Percentiles rank a stretch among this genome's conserved stretches.
phyloP scores from a whole-genome alignment of 495 filamentous ascomycete species.

The Cladorrhinum samala region DNA sequence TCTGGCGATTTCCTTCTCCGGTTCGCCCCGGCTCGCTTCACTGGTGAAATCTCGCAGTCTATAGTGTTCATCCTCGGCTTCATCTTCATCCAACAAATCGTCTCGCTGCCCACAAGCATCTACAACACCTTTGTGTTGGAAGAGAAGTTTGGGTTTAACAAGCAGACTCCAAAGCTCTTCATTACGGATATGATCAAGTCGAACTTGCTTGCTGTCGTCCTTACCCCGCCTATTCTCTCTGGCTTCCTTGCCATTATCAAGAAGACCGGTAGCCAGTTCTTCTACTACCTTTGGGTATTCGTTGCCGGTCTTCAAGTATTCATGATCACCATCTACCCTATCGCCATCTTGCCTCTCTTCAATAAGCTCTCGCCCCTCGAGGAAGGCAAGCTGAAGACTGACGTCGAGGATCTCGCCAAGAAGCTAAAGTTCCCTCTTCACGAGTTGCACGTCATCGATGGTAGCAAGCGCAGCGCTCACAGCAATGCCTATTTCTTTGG shows the following conservation, averaged over 20 bases:
- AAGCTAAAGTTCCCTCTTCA: constrained; percentile 84
- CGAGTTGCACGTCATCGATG: constrained; percentile 92
- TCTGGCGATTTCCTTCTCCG: constrained; percentile 66
- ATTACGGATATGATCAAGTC: constrained; percentile 88
- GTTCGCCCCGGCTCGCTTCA: constrained; percentile 70
- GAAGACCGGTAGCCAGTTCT: constrained; percentile 85
- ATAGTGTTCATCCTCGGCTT: constrained; percentile 88
- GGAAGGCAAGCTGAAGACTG: constrained; percentile 77
- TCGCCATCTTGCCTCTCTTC: constrained; percentile 90
- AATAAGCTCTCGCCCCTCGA: constrained; percentile 95
- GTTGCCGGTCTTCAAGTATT: constrained; percentile 80
- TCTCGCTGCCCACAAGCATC: constrained; percentile 75
- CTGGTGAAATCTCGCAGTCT: constrained; percentile 89
- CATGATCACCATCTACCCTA: constrained; percentile 93
- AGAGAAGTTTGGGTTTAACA: constrained; percentile 98
- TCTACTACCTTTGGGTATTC: constrained; percentile 96
- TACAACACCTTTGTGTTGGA: constrained; percentile 95
- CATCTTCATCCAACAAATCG: constrained; percentile 67
- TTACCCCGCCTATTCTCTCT: constrained; percentile 80
- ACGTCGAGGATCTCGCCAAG: constrained; percentile 77
- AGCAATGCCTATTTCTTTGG: constrained; percentile 99
- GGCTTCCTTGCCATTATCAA: constrained; percentile 88
- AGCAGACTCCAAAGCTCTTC: constrained; percentile 86
- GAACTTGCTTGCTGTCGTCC: constrained; percentile 68
- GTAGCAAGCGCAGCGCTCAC: constrained; percentile 93